Evolutionary conservation across 2,329 filamentous ascomycete species (phyloP).

Genomic region (Colletotrichum graminicola): DNA sequence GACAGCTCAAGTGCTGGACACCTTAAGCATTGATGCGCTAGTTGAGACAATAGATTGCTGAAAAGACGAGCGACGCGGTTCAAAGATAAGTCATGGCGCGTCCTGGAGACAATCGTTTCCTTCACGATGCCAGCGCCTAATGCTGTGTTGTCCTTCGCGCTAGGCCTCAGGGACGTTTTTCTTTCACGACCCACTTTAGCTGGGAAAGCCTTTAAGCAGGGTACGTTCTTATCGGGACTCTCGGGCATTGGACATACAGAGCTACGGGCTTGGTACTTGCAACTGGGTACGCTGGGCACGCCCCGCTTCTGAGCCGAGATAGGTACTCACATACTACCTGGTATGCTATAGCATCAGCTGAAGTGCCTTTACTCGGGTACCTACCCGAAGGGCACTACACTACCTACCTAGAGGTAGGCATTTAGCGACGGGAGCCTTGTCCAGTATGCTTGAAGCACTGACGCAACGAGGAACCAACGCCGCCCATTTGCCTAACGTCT

Average conservation of each 20-base stretch:
- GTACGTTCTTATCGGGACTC: background rate
- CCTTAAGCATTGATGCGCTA: constrained; percentile 3
- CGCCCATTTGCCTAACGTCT: background rate
- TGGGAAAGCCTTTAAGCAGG: background rate
- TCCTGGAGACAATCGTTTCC: background rate
- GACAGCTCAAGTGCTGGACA: background rate
- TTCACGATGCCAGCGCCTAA: background rate
- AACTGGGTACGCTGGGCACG: background rate
- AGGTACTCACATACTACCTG: background rate
- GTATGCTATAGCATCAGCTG: background rate
- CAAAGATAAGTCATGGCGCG: constrained; percentile 14
- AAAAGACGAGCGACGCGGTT: background rate
- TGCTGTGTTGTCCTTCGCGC: background rate
- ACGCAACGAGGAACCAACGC: constrained; percentile 16
- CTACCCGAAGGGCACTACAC: background rate
- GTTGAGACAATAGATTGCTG: background rate
- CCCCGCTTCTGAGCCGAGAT: constrained; percentile 1
- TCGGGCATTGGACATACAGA: background rate
- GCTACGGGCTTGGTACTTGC: background rate
- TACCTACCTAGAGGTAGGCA: background rate
- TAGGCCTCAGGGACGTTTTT: constrained; percentile 8
- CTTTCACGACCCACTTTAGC: background rate
- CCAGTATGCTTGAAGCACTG: constrained; percentile 19
- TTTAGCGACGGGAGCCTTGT: constrained; percentile 9
- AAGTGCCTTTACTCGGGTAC: constrained; percentile 3